Conservation (phyloP, 1,284 basidiomycete species). For the Moesziomyces parantarcticus region DNA sequence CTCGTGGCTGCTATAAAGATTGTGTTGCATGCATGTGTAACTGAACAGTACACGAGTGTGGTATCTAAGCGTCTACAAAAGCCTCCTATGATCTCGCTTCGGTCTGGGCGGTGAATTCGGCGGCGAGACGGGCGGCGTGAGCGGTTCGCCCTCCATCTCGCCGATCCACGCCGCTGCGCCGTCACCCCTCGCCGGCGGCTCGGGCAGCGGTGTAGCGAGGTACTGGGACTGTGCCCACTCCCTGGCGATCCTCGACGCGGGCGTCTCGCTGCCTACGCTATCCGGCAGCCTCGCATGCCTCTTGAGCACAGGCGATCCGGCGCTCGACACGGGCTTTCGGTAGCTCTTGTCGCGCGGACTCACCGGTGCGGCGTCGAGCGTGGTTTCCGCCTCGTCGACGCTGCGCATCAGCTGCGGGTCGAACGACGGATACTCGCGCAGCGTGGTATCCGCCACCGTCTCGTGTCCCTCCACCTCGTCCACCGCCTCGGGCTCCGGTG, state of each 20-base stretch:
- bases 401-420: slow-evolving; percentile 12
- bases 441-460: slow-evolving; percentile 11
- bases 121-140: slow-evolving; percentile 3
- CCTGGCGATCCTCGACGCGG: slow-evolving; percentile 36
- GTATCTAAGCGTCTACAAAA: background rate
- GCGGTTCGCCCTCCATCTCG: background rate
- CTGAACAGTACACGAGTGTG: background rate
- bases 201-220: slow-evolving; percentile 9
- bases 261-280: slow-evolving; percentile 10
- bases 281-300: slow-evolving; percentile 12
- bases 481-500: background rate
- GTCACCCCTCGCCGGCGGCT: slow-evolving; percentile 9
- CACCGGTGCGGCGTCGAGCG: too few relatives aligned
- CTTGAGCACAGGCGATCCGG: slow-evolving; percentile 17
- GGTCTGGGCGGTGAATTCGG: slow-evolving; percentile 9
- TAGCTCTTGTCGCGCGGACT: background rate
- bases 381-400: background rate
- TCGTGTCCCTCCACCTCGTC: slow-evolving; percentile 6
- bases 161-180: background rate
- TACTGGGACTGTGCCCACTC: slow-evolving; percentile 46
- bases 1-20: background rate
- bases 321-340: background rate
- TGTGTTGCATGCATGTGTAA: slow-evolving; percentile 1
- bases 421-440: slow-evolving; percentile 27
- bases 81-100: slow-evolving; percentile 4